phyloP scores from a whole-genome alignment of 176 grass and related monocot genomes.

The bread wheat (Triticum aestivum) region IWGSC_CS_RefSeq_v2.1 NC_057809.1:528671641-528672140 shows the following conservation, averaged over 20 bases:
- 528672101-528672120: conserved; percentile 64
- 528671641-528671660: background rate
- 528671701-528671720: background rate
- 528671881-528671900: background rate
- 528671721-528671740: background rate
- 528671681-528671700: background rate
- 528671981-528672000: background rate
- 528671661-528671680: background rate
- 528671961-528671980: background rate
- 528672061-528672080: background rate
- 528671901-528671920: background rate
- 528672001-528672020: background rate
- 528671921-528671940: background rate
- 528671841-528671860: background rate
- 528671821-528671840: background rate
- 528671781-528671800: background rate
- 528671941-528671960: background rate
- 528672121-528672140: conserved; percentile 47
- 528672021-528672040: background rate
- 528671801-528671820: background rate
- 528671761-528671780: conserved; percentile 13
- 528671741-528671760: background rate
- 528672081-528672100: conserved; percentile 43
- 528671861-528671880: background rate
- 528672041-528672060: background rate